phyloP scores from a whole-genome alignment of 306 rosid genomes.

The Quercus gilva region DNA sequence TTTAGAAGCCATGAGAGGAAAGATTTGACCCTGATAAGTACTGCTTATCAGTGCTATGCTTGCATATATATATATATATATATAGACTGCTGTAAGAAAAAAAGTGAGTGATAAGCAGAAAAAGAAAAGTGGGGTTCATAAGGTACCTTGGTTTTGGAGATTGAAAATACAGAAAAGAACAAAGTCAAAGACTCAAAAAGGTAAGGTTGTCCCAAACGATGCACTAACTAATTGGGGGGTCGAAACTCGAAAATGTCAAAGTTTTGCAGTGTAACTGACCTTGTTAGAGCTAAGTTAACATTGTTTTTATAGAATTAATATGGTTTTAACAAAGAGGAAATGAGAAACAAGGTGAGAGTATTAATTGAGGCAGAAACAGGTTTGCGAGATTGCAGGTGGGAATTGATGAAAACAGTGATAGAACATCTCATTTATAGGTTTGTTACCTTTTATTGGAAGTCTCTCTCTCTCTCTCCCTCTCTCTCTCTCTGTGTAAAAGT shows the following conservation, averaged over 20 bases:
- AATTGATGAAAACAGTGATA: neutral
- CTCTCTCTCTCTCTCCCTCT: neutral
- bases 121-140: neutral
- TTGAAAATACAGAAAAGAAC: neutral
- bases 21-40: neutral
- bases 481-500: neutral
- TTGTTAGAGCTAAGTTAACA: too few relatives aligned
- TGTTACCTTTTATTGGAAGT: neutral
- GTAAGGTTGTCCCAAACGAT: neutral
- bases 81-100: neutral
- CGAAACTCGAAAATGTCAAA: neutral
- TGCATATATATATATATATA: neutral
- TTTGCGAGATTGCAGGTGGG: neutral
- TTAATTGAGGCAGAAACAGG: slow-evolving; percentile 14
- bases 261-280: neutral
- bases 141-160: neutral
- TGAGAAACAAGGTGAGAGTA: neutral
- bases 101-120: neutral
- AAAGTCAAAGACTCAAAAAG: neutral
- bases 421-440: slow-evolving; percentile 3
- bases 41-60: neutral
- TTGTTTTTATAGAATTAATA: neutral
- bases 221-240: neutral
- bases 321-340: neutral
- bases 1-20: neutral